Evolutionary conservation across 2,329 filamentous ascomycete genomes (phyloP).

Genomic region (Phaeosphaeriaceae sp.): DNA sequence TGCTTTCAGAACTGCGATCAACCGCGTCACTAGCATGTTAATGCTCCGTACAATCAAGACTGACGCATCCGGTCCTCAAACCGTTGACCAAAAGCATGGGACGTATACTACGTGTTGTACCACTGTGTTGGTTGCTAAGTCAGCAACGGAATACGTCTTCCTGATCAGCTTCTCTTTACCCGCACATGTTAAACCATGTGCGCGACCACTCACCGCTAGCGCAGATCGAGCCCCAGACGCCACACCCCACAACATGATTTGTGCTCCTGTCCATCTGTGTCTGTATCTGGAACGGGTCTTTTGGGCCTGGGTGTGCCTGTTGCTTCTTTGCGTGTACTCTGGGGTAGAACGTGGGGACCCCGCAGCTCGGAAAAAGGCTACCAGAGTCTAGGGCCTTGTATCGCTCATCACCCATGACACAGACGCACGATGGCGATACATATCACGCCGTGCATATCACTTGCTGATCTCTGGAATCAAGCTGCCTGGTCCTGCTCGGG

Average conservation of each 20-base stretch:
- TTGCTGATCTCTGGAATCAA: not conserved
- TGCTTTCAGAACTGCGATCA: not conserved
- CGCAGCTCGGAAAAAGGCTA: conserved; percentile 6
- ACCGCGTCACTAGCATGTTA: not conserved
- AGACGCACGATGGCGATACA: not conserved
- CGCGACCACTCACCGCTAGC: not conserved
- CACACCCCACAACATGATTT: not conserved
- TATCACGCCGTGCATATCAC: not conserved
- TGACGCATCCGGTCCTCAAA: not conserved
- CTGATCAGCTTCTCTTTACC: conserved; percentile 4
- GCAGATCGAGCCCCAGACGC: not conserved
- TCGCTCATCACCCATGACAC: not conserved
- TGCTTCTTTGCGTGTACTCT: not conserved
- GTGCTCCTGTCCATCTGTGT: not conserved
- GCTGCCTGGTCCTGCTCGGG: not conserved
- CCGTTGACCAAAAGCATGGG: too few species aligned
- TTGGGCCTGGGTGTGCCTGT: not conserved
- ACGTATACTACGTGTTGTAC: not conserved
- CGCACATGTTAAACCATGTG: not conserved
- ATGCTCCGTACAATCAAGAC: not conserved
- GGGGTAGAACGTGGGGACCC: conserved; percentile 4
- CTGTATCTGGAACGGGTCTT: not conserved
- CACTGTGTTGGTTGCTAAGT: not conserved
- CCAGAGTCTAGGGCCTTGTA: conserved; percentile 1
- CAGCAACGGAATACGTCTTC: conserved; percentile 1